Percentiles rank a stretch among this genome's conserved stretches.
These are phyloP conservation scores for Trichosporon coremiiforme DNA, from an alignment of 1,284 basidiomycete species.

Conservation along the genomic window DNA sequence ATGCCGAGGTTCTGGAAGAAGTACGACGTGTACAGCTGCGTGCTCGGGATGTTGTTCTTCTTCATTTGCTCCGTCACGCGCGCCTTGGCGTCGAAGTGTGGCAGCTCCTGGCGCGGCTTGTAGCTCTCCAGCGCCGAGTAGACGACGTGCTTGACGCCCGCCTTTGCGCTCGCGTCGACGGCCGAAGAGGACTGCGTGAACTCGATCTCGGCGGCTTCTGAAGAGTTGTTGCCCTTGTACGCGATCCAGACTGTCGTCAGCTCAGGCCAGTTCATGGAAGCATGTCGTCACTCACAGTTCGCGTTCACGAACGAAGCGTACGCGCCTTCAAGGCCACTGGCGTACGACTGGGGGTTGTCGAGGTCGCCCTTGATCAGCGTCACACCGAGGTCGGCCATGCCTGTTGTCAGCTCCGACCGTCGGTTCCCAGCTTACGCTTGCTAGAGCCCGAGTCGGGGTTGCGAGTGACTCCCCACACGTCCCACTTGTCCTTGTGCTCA, in stretches of 20 bases:
- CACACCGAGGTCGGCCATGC: conserved; percentile 29
- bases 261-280: background rate
- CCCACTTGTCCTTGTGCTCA: conserved; percentile 21
- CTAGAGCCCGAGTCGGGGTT: conserved; percentile 23
- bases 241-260: conserved; percentile 29
- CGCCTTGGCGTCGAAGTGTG: conserved; percentile 44
- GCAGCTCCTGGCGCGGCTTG: conserved; percentile 27
- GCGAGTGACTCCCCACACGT: conserved; percentile 35
- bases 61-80: conserved; percentile 39
- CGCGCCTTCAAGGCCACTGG: conserved; percentile 32
- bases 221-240: conserved; percentile 28
- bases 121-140: conserved; percentile 38
- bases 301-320: conserved; percentile 39
- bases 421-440: background rate
- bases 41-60: conserved; percentile 31
- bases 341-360: conserved; percentile 31
- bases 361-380: conserved; percentile 35
- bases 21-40: conserved; percentile 32
- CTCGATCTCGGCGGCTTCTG: conserved; percentile 30
- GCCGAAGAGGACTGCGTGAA: conserved; percentile 26
- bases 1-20: conserved; percentile 28
- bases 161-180: conserved; percentile 23
- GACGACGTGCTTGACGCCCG: no score
- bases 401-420: conserved; percentile 22
- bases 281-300: conserved; percentile 34